Evolutionary conservation across 2,329 filamentous ascomycete species (phyloP).

Genomic region (Ascochyta viciae-villosae): DNA sequence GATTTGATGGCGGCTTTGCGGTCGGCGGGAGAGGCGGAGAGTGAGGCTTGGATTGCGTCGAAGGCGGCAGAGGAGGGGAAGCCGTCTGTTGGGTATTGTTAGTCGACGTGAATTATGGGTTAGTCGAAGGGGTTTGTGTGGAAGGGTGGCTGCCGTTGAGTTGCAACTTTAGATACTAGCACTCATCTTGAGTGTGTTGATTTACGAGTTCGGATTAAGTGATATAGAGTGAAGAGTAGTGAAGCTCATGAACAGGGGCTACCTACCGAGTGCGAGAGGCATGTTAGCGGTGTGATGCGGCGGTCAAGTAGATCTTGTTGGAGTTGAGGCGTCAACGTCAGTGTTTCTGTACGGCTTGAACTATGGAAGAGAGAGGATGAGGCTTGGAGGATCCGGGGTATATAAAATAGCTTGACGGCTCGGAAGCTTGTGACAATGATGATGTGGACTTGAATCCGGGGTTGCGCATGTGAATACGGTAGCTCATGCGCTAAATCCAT

Average conservation of each 20-base stretch:
- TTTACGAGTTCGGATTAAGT: no score
- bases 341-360: not conserved
- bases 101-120: not conserved
- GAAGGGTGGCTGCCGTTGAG: no score
- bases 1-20: constrained; percentile 89
- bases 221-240: not conserved
- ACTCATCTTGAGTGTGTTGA: no score
- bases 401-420: constrained; percentile 21
- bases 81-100: constrained; percentile 50
- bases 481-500: constrained; percentile 18
- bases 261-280: constrained; percentile 43
- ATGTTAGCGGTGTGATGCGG: constrained; percentile 27
- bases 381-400: constrained; percentile 20
- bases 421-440: constrained; percentile 34
- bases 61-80: constrained; percentile 93
- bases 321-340: no score
- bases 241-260: not conserved
- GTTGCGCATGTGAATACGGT: constrained; percentile 32
- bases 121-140: no score
- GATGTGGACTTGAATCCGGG: constrained; percentile 25
- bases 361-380: constrained; percentile 1
- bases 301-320: no score
- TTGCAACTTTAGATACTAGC: no score
- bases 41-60: constrained; percentile 79
- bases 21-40: constrained; percentile 73